Percentiles rank a stretch among this genome's conserved stretches.
Evolutionary conservation across 306 rosid species (phyloP).

Genomic region (Adenanthera pavonina): DNA sequence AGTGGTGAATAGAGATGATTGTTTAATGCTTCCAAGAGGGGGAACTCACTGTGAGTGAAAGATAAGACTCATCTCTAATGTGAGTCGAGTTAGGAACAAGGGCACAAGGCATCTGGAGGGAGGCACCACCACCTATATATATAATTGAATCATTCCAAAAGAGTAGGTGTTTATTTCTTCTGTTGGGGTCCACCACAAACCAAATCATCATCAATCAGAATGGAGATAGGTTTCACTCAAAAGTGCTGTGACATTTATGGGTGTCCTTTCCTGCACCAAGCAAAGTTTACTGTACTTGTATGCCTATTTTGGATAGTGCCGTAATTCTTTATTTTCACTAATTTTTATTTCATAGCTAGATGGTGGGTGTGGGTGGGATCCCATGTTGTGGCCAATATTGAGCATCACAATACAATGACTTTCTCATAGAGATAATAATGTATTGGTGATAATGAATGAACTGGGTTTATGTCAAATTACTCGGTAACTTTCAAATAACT

Average conservation of each 20-base stretch:
- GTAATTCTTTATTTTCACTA: no score
- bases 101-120: slow-evolving; percentile 33
- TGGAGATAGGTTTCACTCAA: slow-evolving; percentile 35
- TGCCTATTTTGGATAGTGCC: no score
- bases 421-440: slow-evolving; percentile 36
- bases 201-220: slow-evolving; percentile 15
- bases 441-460: no score
- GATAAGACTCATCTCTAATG: neutral
- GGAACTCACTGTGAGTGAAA: neutral
- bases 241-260: slow-evolving; percentile 26
- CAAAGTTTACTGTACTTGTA: neutral
- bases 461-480: no score
- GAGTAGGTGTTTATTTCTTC: neutral
- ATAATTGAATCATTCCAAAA: slow-evolving; percentile 43
- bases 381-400: slow-evolving; percentile 47
- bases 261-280: slow-evolving; percentile 33
- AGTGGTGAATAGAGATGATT: neutral
- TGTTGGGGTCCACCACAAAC: slow-evolving; percentile 45
- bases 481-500: no score
- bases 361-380: slow-evolving; percentile 44
- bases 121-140: slow-evolving; percentile 38
- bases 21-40: neutral
- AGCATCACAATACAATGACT: slow-evolving; percentile 41
- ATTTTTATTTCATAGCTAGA: neutral
- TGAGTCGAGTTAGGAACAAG: slow-evolving; percentile 14